Conservation (phyloP, 1,284 basidiomycete species). For the Fomitopsis betulina region DNA sequence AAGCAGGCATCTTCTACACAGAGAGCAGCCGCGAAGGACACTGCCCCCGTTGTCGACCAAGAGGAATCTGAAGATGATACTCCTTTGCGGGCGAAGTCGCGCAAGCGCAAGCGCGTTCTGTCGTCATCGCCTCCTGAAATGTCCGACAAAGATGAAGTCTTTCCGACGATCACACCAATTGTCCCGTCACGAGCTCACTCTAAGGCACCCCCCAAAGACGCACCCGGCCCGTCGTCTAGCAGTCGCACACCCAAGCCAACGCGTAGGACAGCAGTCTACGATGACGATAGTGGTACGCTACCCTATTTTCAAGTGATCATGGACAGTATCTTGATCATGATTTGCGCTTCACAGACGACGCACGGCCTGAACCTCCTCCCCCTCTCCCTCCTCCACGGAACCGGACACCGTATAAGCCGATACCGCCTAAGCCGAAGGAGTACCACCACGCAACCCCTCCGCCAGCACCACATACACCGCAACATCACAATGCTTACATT, state of each 20-base stretch:
- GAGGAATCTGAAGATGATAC: not conserved
- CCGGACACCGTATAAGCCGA: not conserved
- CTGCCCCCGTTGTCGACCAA: not conserved
- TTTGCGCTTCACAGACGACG: slow-evolving; percentile 5
- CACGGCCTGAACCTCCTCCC: not conserved
- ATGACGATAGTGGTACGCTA: slow-evolving; percentile 12
- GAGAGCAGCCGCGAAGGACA: slow-evolving; percentile 8
- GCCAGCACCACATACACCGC: slow-evolving; percentile 11
- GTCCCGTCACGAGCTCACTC: not conserved
- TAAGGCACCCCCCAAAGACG: not conserved
- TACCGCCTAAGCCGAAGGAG: slow-evolving; percentile 6
- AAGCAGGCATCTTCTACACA: slow-evolving; percentile 2
- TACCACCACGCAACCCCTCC: not conserved
- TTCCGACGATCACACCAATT: not conserved
- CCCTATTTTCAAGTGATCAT: not conserved
- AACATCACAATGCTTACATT: slow-evolving; percentile 7
- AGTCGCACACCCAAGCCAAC: slow-evolving; percentile 2
- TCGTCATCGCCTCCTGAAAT: slow-evolving; percentile 15
- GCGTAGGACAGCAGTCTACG: slow-evolving; percentile 2
- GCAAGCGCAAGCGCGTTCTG: slow-evolving; percentile 22
- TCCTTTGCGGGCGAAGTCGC: slow-evolving; percentile 4
- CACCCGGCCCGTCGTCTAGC: slow-evolving; percentile 11
- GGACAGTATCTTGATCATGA: not conserved
- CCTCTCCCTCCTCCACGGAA: slow-evolving; percentile 3
- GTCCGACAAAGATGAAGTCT: slow-evolving; percentile 5